Percentiles rank a stretch among this genome's conserved stretches.
phyloP scores from a whole-genome alignment of 139 green algal species.

The Tetradesmus obliquus region DNA sequence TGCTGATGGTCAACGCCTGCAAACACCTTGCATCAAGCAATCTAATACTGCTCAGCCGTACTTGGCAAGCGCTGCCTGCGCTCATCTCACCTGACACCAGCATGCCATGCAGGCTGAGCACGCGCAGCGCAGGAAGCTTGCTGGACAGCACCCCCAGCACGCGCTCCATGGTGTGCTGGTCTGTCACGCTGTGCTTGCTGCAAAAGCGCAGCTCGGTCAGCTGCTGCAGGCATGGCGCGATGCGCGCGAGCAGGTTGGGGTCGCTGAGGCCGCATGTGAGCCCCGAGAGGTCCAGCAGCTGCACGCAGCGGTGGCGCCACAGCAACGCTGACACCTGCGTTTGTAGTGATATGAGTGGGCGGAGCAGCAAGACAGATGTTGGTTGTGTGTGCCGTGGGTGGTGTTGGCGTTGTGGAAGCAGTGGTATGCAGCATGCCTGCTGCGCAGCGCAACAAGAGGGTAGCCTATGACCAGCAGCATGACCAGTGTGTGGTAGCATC shows the following conservation, averaged over 20 bases:
- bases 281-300: slow-evolving; percentile 32
- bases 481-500: no score
- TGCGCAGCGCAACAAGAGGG: not conserved
- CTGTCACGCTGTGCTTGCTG: not conserved
- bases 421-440: not conserved
- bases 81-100: not conserved
- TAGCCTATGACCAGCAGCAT: no score
- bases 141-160: not conserved
- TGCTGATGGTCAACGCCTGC: no score
- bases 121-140: not conserved
- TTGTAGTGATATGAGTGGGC: not conserved
- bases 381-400: not conserved
- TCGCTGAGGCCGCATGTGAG: slow-evolving; percentile 12
- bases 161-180: not conserved
- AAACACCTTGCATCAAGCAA: not conserved
- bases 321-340: slow-evolving; percentile 8
- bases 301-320: slow-evolving; percentile 18
- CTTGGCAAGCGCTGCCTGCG: not conserved
- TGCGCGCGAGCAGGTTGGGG: not conserved
- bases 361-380: not conserved
- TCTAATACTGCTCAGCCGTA: not conserved
- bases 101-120: not conserved
- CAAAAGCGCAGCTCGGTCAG: not conserved
- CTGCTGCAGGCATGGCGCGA: slow-evolving; percentile 15
- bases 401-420: not conserved